Evolutionary conservation across 495 filamentous ascomycete species (phyloP), one percentile per base, ranked within the genome.

Genomic region (Halenospora varia): DNA sequence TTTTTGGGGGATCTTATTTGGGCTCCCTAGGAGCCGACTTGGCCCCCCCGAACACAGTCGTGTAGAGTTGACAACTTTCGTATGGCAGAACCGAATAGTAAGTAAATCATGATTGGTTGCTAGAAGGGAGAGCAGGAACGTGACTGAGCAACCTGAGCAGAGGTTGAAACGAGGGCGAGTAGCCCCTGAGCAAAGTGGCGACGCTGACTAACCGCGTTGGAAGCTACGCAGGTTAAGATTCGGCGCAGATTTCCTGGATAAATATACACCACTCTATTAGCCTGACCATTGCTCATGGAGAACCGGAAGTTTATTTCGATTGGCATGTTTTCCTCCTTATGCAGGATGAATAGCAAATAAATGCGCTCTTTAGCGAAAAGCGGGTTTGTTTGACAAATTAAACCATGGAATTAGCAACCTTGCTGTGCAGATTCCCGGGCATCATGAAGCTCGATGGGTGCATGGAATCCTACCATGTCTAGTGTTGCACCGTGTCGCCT

Each of bases 1-100:
- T 50, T 50, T 50, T 50, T 50, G 17, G 48, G 25, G 48, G 48
- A 20, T 24, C 48, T 50, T 45, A 45, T 45, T 45, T 45, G n/a
- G 18, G 18, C 42, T 45, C 42, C 18, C 42, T 45, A 20, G 42
- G 42, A 45, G 42, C 42, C 18, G 42, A 45, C 18, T 45, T 45
- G 18, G 42, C 17, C 29, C 42, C 42, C 42, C 42, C 42, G 18
- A 45, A 45, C 42, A 45, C 42, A 45, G 42, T 45, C 6, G 42
- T 45, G 29, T 35, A 35, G 42, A 45, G 42, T 45, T 45, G 42
- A 45, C 18, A 45, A 45, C n/a, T 20, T 45, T 45, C 42, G 18
- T n/a, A 45, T 45, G n/a, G 42, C 42, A 45, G 42, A 45, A 20
- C 18, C n/a, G 8, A 45, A 45, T 45, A 20, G 42, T 45, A 45